Base-by-base conservation (phyloP, 1,139 yeast species). In the Debaryomycetaceae sp. region DNA sequence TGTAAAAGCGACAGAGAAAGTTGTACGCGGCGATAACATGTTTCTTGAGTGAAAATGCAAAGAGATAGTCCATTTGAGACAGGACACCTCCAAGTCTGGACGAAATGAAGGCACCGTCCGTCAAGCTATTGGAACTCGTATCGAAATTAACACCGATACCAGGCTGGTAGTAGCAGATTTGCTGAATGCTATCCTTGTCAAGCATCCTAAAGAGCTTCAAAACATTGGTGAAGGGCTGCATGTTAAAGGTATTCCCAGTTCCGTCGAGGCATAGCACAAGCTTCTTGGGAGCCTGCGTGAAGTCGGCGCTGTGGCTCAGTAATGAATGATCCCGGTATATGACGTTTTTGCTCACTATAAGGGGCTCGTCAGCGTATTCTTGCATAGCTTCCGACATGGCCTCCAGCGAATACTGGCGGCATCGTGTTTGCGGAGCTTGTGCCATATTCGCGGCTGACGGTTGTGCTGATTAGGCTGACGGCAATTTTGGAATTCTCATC, bases 121-220 rank as follows among this genome's bases (percentile, higher is more conserved):
- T 26, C 11, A 35, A 18, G 20, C 34, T 31, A 23, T 33, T 30
- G 7, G 57, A 40, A 16, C 65, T 67, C 11, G 62, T 54, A 15
- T 55, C 51, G 35, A 68, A 64, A 10, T 61, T 51, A 5, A 68
- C 65, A 2, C 82, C 82, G 15, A 75, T 66, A 1, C 82, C 82
- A 2, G 82, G 77, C 39, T 76, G 82, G 40, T 76, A 76, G 41
- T 75, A 74, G 38, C 78, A 71, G 23, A 69, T 37, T 37, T 74
- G 80, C 13, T 35, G 29, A 2, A 48, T 39, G 22, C 50, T 44
- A 24, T 60, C 59, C 32, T 66, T 68, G 10, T 71, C 73, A 19
- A 76, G 43, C 48, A 75, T 49, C 27, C 67, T 54, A 44, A 67
- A 76, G 21, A 75, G 39, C 41, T 67, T 69, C 32, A 75, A 47